Conservation (phyloP, 2,329 filamentous ascomycete genomes). For the Zymoseptoria ardabiliae region DNA sequence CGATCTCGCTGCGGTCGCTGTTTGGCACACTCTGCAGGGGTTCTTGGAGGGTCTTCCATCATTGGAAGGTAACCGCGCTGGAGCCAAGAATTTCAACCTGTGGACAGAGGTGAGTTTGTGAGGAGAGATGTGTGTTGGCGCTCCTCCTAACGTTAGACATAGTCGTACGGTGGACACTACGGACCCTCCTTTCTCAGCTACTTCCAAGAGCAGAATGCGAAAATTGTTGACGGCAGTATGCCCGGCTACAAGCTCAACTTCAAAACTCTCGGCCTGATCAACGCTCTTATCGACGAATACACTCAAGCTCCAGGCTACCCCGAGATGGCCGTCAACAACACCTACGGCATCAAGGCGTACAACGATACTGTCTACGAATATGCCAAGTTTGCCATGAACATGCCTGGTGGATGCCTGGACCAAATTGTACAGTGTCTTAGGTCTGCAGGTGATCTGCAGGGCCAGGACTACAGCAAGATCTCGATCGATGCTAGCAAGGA, state of each 20-base stretch:
- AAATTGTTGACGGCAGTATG: slow-evolving; percentile 35
- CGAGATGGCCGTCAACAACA: slow-evolving; percentile 47
- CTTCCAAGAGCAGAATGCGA: slow-evolving; percentile 53
- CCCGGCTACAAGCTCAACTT: neutral
- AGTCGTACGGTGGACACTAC: slow-evolving; percentile 47
- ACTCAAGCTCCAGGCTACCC: slow-evolving; percentile 43
- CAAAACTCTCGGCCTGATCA: slow-evolving; percentile 27
- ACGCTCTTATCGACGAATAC: slow-evolving; percentile 41
- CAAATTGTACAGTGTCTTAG: slow-evolving; percentile 42
- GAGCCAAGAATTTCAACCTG: slow-evolving; percentile 21
- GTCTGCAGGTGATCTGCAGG: slow-evolving; percentile 43
- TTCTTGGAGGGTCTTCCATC: slow-evolving; percentile 42
- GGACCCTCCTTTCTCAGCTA: slow-evolving; percentile 53
- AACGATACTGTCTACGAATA: slow-evolving; percentile 53
- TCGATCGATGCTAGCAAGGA: slow-evolving; percentile 15
- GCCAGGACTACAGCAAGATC: slow-evolving; percentile 44
- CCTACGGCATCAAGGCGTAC: slow-evolving; percentile 47
- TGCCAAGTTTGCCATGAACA: slow-evolving; percentile 44
- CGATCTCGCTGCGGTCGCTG: slow-evolving; percentile 47
- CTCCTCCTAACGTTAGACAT: too few species aligned
- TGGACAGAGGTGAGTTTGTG: neutral
- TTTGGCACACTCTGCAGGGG: slow-evolving; percentile 50
- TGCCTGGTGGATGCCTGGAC: slow-evolving; percentile 40
- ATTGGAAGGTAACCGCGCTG: slow-evolving; percentile 32
- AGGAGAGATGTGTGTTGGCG: too few species aligned